Conservation (phyloP, 1,284 basidiomycete species). For the Trichosporon asahii region DNA sequence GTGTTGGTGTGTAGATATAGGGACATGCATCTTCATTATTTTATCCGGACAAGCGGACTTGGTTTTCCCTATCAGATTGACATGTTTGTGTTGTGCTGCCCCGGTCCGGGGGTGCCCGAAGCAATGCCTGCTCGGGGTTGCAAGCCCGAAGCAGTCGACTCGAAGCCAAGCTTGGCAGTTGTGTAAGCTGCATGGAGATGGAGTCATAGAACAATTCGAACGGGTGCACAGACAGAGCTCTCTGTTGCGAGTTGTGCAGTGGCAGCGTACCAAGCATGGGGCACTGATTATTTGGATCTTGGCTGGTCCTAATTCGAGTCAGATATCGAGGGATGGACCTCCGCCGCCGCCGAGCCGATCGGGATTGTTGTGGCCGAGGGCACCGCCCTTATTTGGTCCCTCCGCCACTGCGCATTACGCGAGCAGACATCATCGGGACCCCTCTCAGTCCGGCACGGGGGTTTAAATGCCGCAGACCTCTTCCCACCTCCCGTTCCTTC, state of each 20-base stretch:
- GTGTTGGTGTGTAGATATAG: constrained; percentile 61
- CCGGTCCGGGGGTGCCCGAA: neutral
- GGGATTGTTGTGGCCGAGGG: neutral
- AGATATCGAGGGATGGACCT: neutral
- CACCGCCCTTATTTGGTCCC: neutral
- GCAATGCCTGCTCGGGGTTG: neutral
- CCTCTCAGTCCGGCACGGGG: neutral
- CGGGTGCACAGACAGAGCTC: neutral
- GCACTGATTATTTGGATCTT: neutral
- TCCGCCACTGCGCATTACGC: neutral
- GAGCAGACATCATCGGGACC: neutral
- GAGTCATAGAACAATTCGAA: neutral
- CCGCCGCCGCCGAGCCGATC: neutral
- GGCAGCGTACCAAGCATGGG: neutral
- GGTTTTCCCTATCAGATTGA: neutral
- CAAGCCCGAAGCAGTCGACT: neutral
- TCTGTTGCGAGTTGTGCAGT: neutral
- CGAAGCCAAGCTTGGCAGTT: neutral
- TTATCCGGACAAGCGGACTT: neutral
- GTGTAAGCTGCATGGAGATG: too few species aligned
- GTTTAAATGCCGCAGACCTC: constrained; percentile 10
- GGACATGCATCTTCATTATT: neutral
- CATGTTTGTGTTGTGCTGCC: neutral
- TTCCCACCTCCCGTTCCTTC: constrained; percentile 6
- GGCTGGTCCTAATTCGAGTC: neutral